Evolutionary conservation across 192 early-diverging fungal genomes (phyloP).

Genomic region (Dimargaris cristalligena): DNA sequence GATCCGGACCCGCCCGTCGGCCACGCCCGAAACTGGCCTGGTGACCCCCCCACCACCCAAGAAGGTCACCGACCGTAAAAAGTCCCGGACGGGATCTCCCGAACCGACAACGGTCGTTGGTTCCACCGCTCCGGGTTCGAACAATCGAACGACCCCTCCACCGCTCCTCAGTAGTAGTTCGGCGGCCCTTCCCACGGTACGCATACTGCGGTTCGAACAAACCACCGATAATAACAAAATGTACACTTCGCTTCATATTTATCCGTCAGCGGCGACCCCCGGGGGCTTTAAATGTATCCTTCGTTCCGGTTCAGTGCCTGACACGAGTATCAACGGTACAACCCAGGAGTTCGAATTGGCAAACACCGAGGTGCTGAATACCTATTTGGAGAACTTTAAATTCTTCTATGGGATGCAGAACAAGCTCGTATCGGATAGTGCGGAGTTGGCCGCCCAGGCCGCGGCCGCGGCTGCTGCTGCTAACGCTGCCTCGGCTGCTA

Average conservation of each 20-base stretch:
- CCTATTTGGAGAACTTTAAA: constrained; percentile 31
- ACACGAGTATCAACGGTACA: constrained; percentile 46
- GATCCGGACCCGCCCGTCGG: constrained; percentile 19
- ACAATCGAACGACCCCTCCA: neutral
- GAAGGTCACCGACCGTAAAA: constrained; percentile 20
- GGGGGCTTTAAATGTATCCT: constrained; percentile 41
- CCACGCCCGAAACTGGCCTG: constrained; percentile 1
- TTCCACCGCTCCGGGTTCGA: neutral
- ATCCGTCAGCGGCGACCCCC: constrained; percentile 12
- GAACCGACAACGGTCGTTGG: no score
- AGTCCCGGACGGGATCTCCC: constrained; percentile 13
- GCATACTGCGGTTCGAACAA: constrained; percentile 55
- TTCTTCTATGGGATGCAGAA: constrained; percentile 24
- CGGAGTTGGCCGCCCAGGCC: no score
- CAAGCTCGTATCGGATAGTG: constrained; percentile 28
- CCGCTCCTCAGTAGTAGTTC: constrained; percentile 22
- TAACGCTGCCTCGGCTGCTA: no score
- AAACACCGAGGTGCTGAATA: constrained; percentile 25
- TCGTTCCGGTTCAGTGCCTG: constrained; percentile 44
- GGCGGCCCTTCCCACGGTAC: constrained; percentile 42
- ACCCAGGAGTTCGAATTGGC: constrained; percentile 35
- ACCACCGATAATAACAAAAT: constrained; percentile 27
- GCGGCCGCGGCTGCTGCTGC: no score
- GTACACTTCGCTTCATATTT: constrained; percentile 45
- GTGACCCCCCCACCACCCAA: constrained; percentile 9